A percentile compares a stretch with the other conserved stretches of the same genome.
These are phyloP conservation scores for Thielaviopsis ethacetica DNA, from an alignment of 2,329 filamentous ascomycete genomes.

Conservation along the genomic window DNA sequence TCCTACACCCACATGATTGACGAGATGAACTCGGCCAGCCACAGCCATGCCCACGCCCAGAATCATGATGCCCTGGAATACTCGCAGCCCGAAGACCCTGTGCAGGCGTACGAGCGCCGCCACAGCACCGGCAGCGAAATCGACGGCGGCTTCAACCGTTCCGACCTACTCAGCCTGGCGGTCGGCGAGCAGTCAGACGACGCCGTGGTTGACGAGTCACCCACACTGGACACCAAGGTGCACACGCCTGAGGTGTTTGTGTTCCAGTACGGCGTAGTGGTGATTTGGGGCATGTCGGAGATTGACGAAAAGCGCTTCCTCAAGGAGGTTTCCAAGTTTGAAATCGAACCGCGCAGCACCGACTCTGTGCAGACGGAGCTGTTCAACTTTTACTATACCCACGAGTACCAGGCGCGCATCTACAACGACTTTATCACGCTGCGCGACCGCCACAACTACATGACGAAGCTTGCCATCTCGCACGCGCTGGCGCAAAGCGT, in stretches of 20 bases:
- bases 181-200: not conserved
- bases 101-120: slow-evolving; percentile 43
- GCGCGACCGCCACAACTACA: slow-evolving; percentile 87
- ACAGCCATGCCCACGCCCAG: slow-evolving; percentile 23
- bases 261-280: slow-evolving; percentile 93
- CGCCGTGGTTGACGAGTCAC: slow-evolving; percentile 26
- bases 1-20: slow-evolving; percentile 47
- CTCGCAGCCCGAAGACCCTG: slow-evolving; percentile 19
- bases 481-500: slow-evolving; percentile 92
- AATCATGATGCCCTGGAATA: slow-evolving; percentile 17
- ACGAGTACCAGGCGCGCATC: slow-evolving; percentile 93
- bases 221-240: slow-evolving; percentile 72
- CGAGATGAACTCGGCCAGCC: slow-evolving; percentile 57
- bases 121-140: slow-evolving; percentile 57
- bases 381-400: slow-evolving; percentile 99
- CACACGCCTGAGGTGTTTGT: slow-evolving; percentile 91
- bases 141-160: slow-evolving; percentile 8
- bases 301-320: slow-evolving; percentile 79
- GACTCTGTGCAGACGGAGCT: slow-evolving; percentile 91
- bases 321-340: slow-evolving; percentile 88
- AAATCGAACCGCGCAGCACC: slow-evolving; percentile 70
- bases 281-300: slow-evolving; percentile 96
- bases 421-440: slow-evolving; percentile 99
- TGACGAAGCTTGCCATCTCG: slow-evolving; percentile 93
- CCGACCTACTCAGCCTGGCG: slow-evolving; percentile 6